Conservation (phyloP, 208 protist species). For the Leishmania aethiopica region DNA sequence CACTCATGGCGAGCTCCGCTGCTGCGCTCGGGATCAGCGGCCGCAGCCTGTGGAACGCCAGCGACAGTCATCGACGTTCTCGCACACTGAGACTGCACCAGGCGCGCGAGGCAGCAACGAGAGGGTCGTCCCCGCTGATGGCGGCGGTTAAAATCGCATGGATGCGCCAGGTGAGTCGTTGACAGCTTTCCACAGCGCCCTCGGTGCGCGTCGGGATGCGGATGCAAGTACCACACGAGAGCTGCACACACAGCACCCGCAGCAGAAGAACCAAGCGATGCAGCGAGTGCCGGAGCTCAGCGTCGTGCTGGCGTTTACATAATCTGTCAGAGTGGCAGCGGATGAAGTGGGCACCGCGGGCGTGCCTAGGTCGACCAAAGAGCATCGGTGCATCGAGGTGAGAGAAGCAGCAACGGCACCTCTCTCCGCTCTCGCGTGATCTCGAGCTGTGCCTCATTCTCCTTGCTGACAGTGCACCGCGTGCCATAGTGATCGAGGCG, state of each 20-base stretch:
- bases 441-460: neutral
- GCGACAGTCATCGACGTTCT: neutral
- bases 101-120: neutral
- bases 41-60: neutral
- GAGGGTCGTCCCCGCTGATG: neutral
- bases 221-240: neutral
- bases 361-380: neutral
- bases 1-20: neutral
- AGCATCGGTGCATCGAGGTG: neutral
- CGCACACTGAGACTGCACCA: neutral
- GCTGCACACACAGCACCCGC: neutral
- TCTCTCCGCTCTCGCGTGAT: neutral
- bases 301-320: neutral
- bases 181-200: neutral
- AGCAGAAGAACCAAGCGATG: neutral
- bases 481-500: neutral
- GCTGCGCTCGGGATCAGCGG: neutral
- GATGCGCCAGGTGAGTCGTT: neutral
- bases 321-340: neutral
- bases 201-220: neutral
- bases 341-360: neutral
- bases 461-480: neutral
- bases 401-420: slow-evolving; percentile 10
- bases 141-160: neutral
- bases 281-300: neutral